phyloP scores from a whole-genome alignment of 495 filamentous ascomycete species.

The Xylaria nigripes region DNA sequence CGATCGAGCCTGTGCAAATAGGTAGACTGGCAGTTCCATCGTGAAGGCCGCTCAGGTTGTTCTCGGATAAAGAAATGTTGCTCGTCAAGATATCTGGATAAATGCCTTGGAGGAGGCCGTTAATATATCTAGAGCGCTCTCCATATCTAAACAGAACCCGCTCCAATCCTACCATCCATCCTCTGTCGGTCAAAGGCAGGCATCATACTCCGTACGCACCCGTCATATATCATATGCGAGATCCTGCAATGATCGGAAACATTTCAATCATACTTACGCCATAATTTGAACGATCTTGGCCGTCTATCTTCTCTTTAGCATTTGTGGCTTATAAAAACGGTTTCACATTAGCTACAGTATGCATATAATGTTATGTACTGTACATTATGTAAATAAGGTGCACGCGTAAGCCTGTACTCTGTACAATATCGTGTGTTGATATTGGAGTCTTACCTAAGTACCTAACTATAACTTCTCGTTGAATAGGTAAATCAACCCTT shows the following conservation, averaged over 20 bases:
- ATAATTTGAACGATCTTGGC: neutral
- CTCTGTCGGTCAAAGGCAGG: too few relatives aligned
- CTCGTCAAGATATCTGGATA: neutral
- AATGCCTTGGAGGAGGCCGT: neutral
- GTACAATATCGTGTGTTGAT: too few relatives aligned
- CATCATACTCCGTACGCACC: neutral
- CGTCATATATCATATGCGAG: neutral
- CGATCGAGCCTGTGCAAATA: too few relatives aligned
- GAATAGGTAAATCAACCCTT: too few relatives aligned
- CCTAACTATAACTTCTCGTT: too few relatives aligned
- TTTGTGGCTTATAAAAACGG: neutral
- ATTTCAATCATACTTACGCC: neutral
- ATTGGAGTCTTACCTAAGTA: too few relatives aligned
- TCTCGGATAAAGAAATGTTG: neutral
- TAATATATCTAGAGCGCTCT: neutral
- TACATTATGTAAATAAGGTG: too few relatives aligned
- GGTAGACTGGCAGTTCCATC: too few relatives aligned
- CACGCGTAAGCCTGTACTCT: too few relatives aligned
- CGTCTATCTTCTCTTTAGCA: neutral
- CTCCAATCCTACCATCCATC: too few relatives aligned
- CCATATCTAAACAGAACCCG: too few relatives aligned
- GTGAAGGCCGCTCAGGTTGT: neutral
- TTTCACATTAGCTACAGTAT: neutral
- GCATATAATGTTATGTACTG: neutral
- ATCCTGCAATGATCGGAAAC: conserved; percentile 1